Base-by-base conservation (phyloP, 306 rosid species). In the Prunus mira region DNA sequence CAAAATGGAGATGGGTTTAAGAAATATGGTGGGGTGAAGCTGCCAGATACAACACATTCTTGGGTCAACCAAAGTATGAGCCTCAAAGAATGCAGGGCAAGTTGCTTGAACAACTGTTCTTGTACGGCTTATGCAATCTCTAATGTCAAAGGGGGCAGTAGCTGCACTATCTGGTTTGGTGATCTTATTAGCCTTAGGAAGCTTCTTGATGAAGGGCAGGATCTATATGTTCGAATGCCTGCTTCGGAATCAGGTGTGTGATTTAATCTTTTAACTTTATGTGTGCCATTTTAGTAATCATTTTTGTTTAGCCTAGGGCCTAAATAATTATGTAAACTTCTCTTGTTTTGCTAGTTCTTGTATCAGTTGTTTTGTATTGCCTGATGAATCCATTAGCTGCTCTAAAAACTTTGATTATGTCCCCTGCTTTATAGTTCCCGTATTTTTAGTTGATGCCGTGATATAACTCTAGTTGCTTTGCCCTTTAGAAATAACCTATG, bases 81-180 rank as follows among this genome's bases (percentile, higher is more conserved):
- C 41, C 71, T 82, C 5, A 32, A 71, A 3, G 83, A 89, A 49
- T 89, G 97, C 67, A 85, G 75, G 72, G 82, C 19, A 0, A 67
- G 65, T 43, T 89, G 94, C 77, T 82, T 83, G 71, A 74, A 24
- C 43, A 82, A 88, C 18, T 89, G 94, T 62, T 80, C 87, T 11
- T 91, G 94, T 79, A 75, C 47, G 57, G 93, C 91, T 65, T 91
- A 73, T 58, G 76, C 92, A n/a, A 81, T 81, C 62, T 45, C 83
- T 1, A 82, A 79, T 78, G 60, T 50, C 32, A 69, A 82, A 4
- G 67, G 43, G 30, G 67, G 20, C 20, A 28, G 43, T 72, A 91
- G 88, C 14, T 91, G 94, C 70, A 80, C 74, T 24, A 61, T 84
- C 46, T 87, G 94, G 93, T 82, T 77, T 74, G 76, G 83, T 60